phyloP scores from a whole-genome alignment of 2,329 filamentous ascomycete genomes.

The Akanthomyces dipterigenus region DNA sequence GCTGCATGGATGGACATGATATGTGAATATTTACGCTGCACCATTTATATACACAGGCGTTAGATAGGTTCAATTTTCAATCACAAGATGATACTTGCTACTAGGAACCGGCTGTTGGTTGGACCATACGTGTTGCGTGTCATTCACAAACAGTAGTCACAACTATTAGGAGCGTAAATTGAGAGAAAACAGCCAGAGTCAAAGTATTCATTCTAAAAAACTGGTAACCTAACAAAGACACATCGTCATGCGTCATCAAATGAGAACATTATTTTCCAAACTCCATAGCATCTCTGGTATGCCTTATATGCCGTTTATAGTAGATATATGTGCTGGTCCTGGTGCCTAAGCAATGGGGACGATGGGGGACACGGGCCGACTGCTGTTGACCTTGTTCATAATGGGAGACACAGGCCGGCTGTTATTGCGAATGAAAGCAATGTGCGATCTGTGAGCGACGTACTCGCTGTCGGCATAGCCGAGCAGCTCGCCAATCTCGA shows the following conservation, averaged over 20 bases:
- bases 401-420: conserved; percentile 47
- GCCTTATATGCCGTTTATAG: conserved; percentile 4
- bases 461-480: conserved; percentile 96
- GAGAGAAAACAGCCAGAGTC: background rate
- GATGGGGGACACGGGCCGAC: conserved; percentile 45
- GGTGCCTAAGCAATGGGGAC: conserved; percentile 9
- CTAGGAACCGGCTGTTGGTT: background rate
- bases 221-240: background rate
- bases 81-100: background rate
- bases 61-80: background rate
- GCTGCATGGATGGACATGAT: conserved; percentile 5
- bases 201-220: conserved; percentile 4
- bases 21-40: conserved; percentile 1
- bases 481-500: conserved; percentile 69
- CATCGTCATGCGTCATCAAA: background rate
- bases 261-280: background rate
- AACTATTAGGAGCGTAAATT: background rate
- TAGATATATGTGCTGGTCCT: background rate
- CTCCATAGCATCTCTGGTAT: conserved; percentile 3
- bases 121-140: background rate
- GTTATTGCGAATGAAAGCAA: conserved; percentile 61
- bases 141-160: too few species aligned
- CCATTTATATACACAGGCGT: conserved; percentile 7
- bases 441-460: conserved; percentile 80
- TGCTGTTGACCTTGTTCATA: conserved; percentile 36